Evolutionary conservation across 352 stramenopile species (phyloP), one percentile per base, ranked within the genome.

Genomic region (Halophytophthora polymorphica): DNA sequence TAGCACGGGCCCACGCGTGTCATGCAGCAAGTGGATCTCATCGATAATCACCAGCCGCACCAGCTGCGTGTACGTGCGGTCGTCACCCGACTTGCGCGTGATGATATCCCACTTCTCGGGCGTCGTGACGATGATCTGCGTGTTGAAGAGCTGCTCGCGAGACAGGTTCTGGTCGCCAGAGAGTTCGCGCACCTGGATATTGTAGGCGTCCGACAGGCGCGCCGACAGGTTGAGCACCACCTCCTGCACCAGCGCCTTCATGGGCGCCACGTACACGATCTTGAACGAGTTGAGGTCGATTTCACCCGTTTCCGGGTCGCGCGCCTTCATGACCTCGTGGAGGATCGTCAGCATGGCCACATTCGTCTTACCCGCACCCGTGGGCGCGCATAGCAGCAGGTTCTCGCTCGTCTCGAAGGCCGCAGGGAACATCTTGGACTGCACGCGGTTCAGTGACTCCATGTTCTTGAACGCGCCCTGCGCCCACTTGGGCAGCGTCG

Each of bases 31-130:
- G 68, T 99, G 98, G 60, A 99, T 99, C 76, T 99, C 98, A 86
- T 99, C 98, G 47, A 99, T 98, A 66, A 99, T 99, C 34, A 99
- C 88, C 25, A 99, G 66, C 7, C 94, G 93, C 13, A 99, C 96
- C 4, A 99, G 83, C 64, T 99, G 96, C 3, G 96, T 99, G 74
- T 98, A 99, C 6, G 96, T 95, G 42, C 97, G 81, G 49, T 95
- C 80, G 44, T 99, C 97, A 29, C 98, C 96, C 19, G 93, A 96
- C 74, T 99, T 99, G 47, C 98, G 87, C 19, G 97, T 99, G 39
- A 99, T 96, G 62, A 99, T 99, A 77, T 99, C 98, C 96, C 96
- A 99, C 73, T 99, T 99, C 58, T 99, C 98, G 1, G 98, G 98
- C 8, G 98, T 99, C 23, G 98, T 99, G 14, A 99, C 97, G 53